Conservation (phyloP, 129 eudicot species). For the Erigeron canadensis region DNA sequence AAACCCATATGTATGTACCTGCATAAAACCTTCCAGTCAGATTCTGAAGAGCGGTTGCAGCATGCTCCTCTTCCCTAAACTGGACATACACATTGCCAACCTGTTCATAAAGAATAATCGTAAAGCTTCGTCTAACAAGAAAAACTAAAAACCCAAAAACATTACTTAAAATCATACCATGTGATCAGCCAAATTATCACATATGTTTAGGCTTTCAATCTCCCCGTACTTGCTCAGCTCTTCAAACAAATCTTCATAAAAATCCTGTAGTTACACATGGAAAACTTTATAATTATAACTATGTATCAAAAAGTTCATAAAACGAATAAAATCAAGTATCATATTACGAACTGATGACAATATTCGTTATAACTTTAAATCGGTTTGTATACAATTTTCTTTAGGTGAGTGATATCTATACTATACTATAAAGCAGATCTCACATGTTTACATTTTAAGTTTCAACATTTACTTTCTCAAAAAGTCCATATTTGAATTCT, state of each 20-base stretch:
- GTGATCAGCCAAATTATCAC: slow-evolving; percentile 95
- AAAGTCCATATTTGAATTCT: no score
- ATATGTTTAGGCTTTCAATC: slow-evolving; percentile 86
- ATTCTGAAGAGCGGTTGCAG: slow-evolving; percentile 75
- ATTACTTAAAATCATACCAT: slow-evolving; percentile 43
- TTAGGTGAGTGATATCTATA: no score
- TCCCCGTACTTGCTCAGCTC: slow-evolving; percentile 92
- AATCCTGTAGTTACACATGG: slow-evolving; percentile 47
- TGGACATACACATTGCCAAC: slow-evolving; percentile 95
- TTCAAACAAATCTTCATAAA: slow-evolving; percentile 87
- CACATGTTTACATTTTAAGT: no score
- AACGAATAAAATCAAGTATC: background rate
- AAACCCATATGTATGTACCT: slow-evolving; percentile 36
- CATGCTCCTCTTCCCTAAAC: slow-evolving; percentile 91
- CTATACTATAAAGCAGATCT: no score
- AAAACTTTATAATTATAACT: background rate
- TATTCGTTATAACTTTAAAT: no score
- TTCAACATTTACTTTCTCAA: no score
- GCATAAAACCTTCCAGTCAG: slow-evolving; percentile 87
- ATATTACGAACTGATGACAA: background rate
- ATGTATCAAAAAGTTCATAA: background rate
- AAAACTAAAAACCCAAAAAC: slow-evolving; percentile 4
- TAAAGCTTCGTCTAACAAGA: slow-evolving; percentile 5
- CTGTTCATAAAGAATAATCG: slow-evolving; percentile 44
- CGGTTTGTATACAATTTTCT: no score